Percentiles rank a stretch among this genome's conserved stretches.
Conservation (phyloP, 441 rosid species). For the Populus tomentosa region DNA sequence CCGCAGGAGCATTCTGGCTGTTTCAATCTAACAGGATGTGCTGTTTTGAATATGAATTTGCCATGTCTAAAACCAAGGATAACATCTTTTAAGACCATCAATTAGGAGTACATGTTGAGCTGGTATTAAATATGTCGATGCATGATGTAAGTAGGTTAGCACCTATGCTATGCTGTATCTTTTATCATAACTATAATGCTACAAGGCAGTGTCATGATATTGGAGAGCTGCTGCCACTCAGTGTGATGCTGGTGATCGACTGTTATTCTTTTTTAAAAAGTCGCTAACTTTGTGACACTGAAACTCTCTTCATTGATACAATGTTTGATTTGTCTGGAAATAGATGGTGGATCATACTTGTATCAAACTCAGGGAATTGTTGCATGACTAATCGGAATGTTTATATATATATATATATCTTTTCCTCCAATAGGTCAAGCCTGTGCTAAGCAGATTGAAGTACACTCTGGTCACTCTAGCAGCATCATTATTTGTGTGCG, state of each 20-base stretch:
- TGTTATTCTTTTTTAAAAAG: not conserved
- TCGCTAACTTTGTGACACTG: not conserved
- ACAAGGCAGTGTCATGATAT: not conserved
- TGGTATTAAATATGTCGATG: not conserved
- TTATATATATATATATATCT: no score
- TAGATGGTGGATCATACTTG: not conserved
- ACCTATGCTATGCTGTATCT: not conserved
- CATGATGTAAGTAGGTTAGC: not conserved
- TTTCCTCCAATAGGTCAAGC: constrained; percentile 59
- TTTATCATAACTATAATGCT: not conserved
- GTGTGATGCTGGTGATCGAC: not conserved
- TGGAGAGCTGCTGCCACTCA: not conserved
- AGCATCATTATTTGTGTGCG: constrained; percentile 43
- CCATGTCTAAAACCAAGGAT: not conserved
- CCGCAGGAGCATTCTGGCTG: not conserved
- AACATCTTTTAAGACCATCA: not conserved
- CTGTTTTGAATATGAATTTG: no score
- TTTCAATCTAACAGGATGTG: not conserved
- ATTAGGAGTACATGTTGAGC: not conserved
- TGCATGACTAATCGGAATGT: not conserved
- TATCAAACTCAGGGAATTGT: not conserved
- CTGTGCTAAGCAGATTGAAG: constrained; percentile 68
- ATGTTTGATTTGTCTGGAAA: not conserved
- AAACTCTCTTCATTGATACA: not conserved
- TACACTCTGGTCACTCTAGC: constrained; percentile 71